Percentiles rank a stretch among this genome's conserved stretches.
These are phyloP conservation scores for Leishmania tropica DNA, from an alignment of 208 protist genomes.

Conservation along the genomic window DNA sequence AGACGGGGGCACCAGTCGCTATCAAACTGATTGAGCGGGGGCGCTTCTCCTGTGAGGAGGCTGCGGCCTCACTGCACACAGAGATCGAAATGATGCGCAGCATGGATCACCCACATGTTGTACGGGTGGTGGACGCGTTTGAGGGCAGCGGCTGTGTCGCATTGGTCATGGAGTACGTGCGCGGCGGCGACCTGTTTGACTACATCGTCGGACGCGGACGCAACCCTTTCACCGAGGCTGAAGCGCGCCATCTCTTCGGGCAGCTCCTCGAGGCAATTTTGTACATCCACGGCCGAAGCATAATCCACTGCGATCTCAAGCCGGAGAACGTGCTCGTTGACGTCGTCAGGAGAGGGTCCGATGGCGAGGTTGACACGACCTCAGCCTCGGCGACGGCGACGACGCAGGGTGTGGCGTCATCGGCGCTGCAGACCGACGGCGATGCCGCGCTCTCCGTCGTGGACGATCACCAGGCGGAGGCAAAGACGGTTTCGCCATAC, in stretches of 20 bases:
- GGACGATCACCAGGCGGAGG: constrained; percentile 51
- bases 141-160: constrained; percentile 44
- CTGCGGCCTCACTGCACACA: constrained; percentile 45
- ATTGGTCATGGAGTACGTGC: constrained; percentile 84
- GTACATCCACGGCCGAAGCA: constrained; percentile 71
- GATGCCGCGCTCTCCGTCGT: constrained; percentile 24
- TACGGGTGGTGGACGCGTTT: constrained; percentile 64
- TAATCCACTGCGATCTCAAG: constrained; percentile 99
- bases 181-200: constrained; percentile 79
- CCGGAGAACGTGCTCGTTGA: constrained; percentile 94
- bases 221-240: constrained; percentile 66
- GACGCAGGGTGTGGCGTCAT: background rate
- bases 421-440: background rate
- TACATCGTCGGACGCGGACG: constrained; percentile 66
- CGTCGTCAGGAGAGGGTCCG: background rate
- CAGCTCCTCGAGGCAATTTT: constrained; percentile 69
- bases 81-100: constrained; percentile 73
- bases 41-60: constrained; percentile 36
- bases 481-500: constrained; percentile 39
- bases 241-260: constrained; percentile 58
- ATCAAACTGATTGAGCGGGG: constrained; percentile 82
- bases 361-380: background rate
- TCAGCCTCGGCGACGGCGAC: background rate
- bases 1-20: constrained; percentile 43
- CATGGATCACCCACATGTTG: constrained; percentile 76